Evolutionary conservation across 805 yeast species (phyloP), one percentile per base, ranked within the genome.

Genomic region (Suhomyces kilbournensis): DNA sequence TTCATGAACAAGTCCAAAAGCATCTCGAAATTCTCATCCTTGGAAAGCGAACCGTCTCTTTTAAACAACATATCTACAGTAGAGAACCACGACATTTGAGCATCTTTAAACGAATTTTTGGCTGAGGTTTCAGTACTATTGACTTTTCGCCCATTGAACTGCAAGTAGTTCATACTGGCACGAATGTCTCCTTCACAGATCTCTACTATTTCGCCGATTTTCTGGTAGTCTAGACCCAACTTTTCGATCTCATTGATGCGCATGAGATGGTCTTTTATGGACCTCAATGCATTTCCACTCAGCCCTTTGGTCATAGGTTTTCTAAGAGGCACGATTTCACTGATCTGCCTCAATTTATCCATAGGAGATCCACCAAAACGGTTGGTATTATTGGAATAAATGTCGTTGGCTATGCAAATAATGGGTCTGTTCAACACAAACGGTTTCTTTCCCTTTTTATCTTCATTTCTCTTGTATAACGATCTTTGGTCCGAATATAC

Each of bases 351-450:
- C 54, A 93, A 72, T 52, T 82, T 83, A 49, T 90, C 96, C 68
- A 93, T 73, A 1, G 88, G 82, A 2, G 84, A 81, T 4, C 57
- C 58, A n/a, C 53, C 40, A 17, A 30, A 19, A n/a, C 51, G 54
- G 4, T 70, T 60, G 1, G 69, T 49, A 2, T 57, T 56, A 14
- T 65, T 57, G 15, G 89, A 80, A 66, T 88, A 91, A 1, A 88
- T 77, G 62, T 94, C 96, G 63, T 93, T 94, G 65, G 97, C 96
- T 51, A 94, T 82, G 42, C 96, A 92, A 50, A 93, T 89, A 17
- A 94, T 90, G 1, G 98, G 98, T 58, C 98, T 77, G 60, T 78
- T 74, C 43, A 94, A 66, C 4, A 58, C 28, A 46, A 84, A 68
- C 9, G 72, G 67, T 46, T 64, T 71, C 49, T 72, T 69, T 1